These are phyloP conservation scores for Phytophthora boehmeriae DNA, from an alignment of 352 stramenopile genomes.

Conservation along the genomic window DNA sequence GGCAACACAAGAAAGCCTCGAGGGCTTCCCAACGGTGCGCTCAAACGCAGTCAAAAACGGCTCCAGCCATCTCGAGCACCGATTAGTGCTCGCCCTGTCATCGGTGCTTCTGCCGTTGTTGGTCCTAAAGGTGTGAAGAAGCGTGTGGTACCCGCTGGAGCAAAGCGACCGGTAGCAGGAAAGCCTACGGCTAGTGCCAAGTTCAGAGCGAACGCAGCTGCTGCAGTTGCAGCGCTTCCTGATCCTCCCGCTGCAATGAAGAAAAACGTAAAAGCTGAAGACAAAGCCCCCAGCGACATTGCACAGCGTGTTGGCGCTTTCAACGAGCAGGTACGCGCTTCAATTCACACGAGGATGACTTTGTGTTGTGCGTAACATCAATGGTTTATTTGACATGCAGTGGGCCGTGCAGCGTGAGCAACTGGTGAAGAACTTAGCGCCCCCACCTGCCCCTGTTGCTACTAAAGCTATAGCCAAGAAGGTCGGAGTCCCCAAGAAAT, in stretches of 20 bases:
- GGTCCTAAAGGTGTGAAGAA: constrained; percentile 7
- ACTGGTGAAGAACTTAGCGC: constrained; percentile 29
- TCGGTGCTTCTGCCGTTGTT: background rate
- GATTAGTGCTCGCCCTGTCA: constrained; percentile 11
- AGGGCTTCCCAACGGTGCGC: constrained; percentile 9
- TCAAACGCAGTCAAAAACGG: constrained; percentile 17
- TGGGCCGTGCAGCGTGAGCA: constrained; percentile 54
- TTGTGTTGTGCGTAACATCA: background rate
- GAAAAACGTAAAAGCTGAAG: background rate
- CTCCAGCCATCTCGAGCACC: constrained; percentile 15
- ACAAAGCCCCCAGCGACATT: constrained; percentile 1
- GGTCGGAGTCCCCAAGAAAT: constrained; percentile 6
- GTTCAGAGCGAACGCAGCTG: constrained; percentile 21
- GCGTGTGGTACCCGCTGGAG: constrained; percentile 5
- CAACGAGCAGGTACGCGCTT: constrained; percentile 48
- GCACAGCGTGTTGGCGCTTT: constrained; percentile 60
- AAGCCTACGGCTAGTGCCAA: constrained; percentile 24
- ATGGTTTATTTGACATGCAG: constrained; percentile 20
- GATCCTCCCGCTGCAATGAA: constrained; percentile 18
- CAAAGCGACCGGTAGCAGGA: constrained; percentile 10
- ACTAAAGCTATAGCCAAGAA: constrained; percentile 18
- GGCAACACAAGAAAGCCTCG: constrained; percentile 25
- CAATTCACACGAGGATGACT: background rate
- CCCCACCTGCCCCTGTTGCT: constrained; percentile 17
- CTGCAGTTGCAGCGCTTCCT: constrained; percentile 30